These are phyloP conservation scores for Vickermania ingenoplastis DNA, from an alignment of 208 protist genomes.

Conservation along the genomic window DNA sequence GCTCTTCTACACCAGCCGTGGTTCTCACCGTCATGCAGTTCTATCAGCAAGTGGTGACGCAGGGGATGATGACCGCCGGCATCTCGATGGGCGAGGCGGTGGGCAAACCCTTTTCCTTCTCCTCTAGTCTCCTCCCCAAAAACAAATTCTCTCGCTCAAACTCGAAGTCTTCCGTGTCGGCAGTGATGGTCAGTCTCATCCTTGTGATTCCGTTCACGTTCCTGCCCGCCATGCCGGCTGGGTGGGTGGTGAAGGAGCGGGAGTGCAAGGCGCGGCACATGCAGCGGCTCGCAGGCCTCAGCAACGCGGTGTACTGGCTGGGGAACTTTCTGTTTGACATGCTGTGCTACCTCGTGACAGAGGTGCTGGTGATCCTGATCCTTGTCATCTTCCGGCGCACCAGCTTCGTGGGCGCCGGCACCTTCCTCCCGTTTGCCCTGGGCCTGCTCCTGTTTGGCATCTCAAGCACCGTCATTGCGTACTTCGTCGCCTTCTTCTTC, in stretches of 20 bases:
- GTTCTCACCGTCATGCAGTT: conserved; percentile 20
- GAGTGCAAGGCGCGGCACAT: too few species aligned
- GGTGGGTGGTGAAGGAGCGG: too few species aligned
- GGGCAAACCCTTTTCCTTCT: conserved; percentile 13
- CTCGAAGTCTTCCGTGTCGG: conserved; percentile 12
- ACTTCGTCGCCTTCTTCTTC: conserved; percentile 42
- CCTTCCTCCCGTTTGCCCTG: conserved; percentile 20
- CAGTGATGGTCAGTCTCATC: conserved; percentile 35
- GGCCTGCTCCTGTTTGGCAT: conserved; percentile 42
- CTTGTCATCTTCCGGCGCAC: conserved; percentile 27
- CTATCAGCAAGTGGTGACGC: conserved; percentile 31
- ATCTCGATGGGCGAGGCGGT: conserved; percentile 62
- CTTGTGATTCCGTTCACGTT: conserved; percentile 65
- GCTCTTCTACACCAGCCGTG: conserved; percentile 22
- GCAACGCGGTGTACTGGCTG: conserved; percentile 45
- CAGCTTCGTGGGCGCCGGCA: conserved; percentile 30
- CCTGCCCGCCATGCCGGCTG: conserved; percentile 49
- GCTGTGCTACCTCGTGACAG: conserved; percentile 28
- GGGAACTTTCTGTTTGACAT: conserved; percentile 62
- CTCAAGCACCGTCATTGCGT: conserved; percentile 29
- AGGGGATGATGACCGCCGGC: too few species aligned
- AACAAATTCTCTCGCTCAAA: conserved; percentile 14
- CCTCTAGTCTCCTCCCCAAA: conserved; percentile 11
- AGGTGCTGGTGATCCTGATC: conserved; percentile 32
- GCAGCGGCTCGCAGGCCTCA: too few species aligned